Evolutionary conservation across 2,329 filamentous ascomycete genomes (phyloP).

Genomic region (Aspergillaceae sp.): DNA sequence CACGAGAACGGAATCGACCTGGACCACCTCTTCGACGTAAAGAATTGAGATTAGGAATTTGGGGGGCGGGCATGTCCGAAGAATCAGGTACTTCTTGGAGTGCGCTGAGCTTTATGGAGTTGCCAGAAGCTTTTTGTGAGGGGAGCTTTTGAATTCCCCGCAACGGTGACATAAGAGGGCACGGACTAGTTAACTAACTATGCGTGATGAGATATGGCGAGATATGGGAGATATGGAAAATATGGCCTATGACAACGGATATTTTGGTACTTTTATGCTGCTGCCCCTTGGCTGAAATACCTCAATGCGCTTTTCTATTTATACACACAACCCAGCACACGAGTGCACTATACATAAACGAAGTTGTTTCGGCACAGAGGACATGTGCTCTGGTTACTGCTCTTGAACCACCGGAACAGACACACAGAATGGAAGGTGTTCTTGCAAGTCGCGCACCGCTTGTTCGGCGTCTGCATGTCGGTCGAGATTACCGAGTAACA

Average conservation of each 20-base stretch:
- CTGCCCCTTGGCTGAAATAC: too few species aligned
- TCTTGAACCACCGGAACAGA: constrained; percentile 95
- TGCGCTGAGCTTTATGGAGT: constrained; percentile 13
- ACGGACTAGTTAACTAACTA: neutral
- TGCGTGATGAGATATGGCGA: too few species aligned
- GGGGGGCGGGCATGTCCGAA: constrained; percentile 55
- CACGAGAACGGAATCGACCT: constrained; percentile 41
- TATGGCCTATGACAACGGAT: too few species aligned
- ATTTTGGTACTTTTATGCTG: too few species aligned
- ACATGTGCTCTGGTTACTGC: constrained; percentile 82
- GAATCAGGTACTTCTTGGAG: neutral
- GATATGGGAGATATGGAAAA: too few species aligned
- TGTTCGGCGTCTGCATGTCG: constrained; percentile 84
- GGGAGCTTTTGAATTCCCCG: neutral
- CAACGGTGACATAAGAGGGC: constrained; percentile 1
- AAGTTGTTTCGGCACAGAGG: constrained; percentile 89
- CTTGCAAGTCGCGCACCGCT: constrained; percentile 84
- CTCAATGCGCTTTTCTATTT: neutral
- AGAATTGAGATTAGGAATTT: constrained; percentile 71
- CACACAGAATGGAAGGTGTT: constrained; percentile 86
- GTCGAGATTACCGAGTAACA: constrained; percentile 90
- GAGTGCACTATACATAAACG: constrained; percentile 40
- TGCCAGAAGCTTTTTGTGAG: constrained; percentile 3
- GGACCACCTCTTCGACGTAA: constrained; percentile 45
- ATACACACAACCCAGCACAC: neutral